Evolutionary conservation across 2,329 filamentous ascomycete species (phyloP).

Genomic region (Dothidotthia symphoricarpi): DNA sequence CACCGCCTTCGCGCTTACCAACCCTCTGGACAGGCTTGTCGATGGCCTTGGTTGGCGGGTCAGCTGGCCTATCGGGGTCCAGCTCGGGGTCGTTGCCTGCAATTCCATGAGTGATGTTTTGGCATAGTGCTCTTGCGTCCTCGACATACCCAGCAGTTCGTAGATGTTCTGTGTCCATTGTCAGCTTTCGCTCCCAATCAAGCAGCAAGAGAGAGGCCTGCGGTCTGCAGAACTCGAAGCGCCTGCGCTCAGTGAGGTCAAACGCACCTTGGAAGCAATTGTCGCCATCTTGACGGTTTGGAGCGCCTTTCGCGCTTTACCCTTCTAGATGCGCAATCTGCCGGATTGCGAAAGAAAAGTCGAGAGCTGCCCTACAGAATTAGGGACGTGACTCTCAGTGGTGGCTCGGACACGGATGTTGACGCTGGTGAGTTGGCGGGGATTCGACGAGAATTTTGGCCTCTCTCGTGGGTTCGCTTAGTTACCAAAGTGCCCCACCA

Average conservation of each 20-base stretch:
- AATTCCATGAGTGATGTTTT: conserved; percentile 25
- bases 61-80: conserved; percentile 70
- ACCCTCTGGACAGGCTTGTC: conserved; percentile 77
- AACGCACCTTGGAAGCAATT: conserved; percentile 47
- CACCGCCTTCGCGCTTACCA: conserved; percentile 82
- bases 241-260: conserved; percentile 10
- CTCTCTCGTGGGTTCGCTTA: conserved; percentile 30
- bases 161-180: conserved; percentile 74
- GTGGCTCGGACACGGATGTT: conserved; percentile 29
- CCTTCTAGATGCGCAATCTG: conserved; percentile 46
- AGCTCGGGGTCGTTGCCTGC: conserved; percentile 68
- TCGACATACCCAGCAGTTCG: conserved; percentile 86
- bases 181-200: conserved; percentile 36
- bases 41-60: conserved; percentile 81
- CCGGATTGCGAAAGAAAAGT: conserved; percentile 25
- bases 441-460: conserved; percentile 23
- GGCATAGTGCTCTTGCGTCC: conserved; percentile 4
- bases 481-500: conserved; percentile 17
- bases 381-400: conserved; percentile 43
- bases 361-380: conserved; percentile 42
- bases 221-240: conserved; percentile 4
- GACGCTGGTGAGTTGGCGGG: conserved; percentile 31
- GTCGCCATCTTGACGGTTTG: conserved; percentile 43
- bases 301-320: conserved; percentile 48
- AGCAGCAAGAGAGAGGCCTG: neutral